Evolutionary conservation across 2,329 filamentous ascomycete species (phyloP).

Genomic region (Aspergillus luchuensis): DNA sequence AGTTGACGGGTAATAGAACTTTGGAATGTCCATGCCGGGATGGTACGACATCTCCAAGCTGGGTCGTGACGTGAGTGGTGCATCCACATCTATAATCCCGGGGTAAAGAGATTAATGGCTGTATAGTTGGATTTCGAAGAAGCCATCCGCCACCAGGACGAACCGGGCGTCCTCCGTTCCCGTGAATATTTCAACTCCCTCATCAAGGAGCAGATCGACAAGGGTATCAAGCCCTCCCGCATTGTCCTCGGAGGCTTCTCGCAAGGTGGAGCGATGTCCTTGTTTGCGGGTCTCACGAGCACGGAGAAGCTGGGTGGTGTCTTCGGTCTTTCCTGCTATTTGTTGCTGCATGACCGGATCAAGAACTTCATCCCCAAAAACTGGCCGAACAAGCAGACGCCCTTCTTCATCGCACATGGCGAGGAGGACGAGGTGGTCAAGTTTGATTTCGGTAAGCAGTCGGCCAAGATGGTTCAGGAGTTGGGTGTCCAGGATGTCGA

Average conservation of each 20-base stretch:
- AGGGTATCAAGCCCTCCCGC: slow-evolving; percentile 77
- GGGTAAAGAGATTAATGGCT: not conserved
- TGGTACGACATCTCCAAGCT: slow-evolving; percentile 54
- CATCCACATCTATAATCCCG: not conserved
- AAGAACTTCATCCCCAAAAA: slow-evolving; percentile 57
- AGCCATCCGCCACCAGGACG: slow-evolving; percentile 49
- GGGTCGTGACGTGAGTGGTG: slow-evolving; percentile 41
- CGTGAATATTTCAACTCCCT: slow-evolving; percentile 76
- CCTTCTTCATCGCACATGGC: slow-evolving; percentile 90
- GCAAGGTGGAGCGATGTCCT: slow-evolving; percentile 82
- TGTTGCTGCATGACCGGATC: slow-evolving; percentile 69
- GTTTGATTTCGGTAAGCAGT: slow-evolving; percentile 67
- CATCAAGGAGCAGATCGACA: slow-evolving; percentile 76
- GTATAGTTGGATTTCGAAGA: slow-evolving; percentile 46
- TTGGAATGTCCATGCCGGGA: slow-evolving; percentile 77
- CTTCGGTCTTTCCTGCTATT: slow-evolving; percentile 79
- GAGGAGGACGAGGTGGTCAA: slow-evolving; percentile 72
- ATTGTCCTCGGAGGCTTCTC: slow-evolving; percentile 71
- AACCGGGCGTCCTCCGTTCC: slow-evolving; percentile 71
- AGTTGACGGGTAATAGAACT: slow-evolving; percentile 57
- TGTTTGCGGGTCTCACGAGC: slow-evolving; percentile 77
- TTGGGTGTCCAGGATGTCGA: slow-evolving; percentile 69
- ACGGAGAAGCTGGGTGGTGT: slow-evolving; percentile 80
- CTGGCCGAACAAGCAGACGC: slow-evolving; percentile 70
- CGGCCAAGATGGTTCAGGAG: slow-evolving; percentile 66